Conservation (phyloP, 768 basidiomycete genomes). For the Psilocybe azurescens region DNA sequence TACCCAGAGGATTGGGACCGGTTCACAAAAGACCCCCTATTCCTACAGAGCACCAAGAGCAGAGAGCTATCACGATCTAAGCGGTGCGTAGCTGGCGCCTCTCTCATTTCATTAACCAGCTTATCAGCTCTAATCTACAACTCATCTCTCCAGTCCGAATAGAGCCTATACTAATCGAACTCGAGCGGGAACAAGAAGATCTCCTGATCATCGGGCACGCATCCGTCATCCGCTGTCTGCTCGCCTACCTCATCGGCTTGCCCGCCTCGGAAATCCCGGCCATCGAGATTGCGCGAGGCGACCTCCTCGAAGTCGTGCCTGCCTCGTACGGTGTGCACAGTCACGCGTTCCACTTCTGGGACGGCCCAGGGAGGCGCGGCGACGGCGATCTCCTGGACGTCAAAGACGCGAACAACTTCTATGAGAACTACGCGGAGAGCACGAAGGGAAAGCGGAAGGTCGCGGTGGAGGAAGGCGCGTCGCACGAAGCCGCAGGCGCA, state of each 20-base stretch:
- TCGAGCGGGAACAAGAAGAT: slow-evolving; percentile 94
- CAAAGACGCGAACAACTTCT: slow-evolving; percentile 79
- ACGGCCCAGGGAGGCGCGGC: slow-evolving; percentile 72
- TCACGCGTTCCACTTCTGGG: slow-evolving; percentile 92
- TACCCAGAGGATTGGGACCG: slow-evolving; percentile 96
- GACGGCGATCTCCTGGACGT: slow-evolving; percentile 32
- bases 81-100: slow-evolving; percentile 48
- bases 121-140: not conserved
- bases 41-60: slow-evolving; percentile 90
- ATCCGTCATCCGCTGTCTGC: slow-evolving; percentile 94
- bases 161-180: slow-evolving; percentile 91
- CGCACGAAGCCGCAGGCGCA: not conserved
- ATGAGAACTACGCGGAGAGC: slow-evolving; percentile 87
- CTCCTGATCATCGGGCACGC: slow-evolving; percentile 96
- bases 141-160: slow-evolving; percentile 68
- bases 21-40: slow-evolving; percentile 92
- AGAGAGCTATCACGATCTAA: slow-evolving; percentile 96
- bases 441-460: slow-evolving; percentile 64
- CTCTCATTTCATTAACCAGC: not conserved
- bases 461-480: slow-evolving; percentile 23
- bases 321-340: slow-evolving; percentile 90
- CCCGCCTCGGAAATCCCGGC: slow-evolving; percentile 97
- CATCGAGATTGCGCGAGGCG: slow-evolving; percentile 95
- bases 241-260: slow-evolving; percentile 91
- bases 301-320: slow-evolving; percentile 92